These are phyloP conservation scores for Phytophthora ramorum DNA, from an alignment of 352 stramenopile genomes.

Conservation along the genomic window DNA sequence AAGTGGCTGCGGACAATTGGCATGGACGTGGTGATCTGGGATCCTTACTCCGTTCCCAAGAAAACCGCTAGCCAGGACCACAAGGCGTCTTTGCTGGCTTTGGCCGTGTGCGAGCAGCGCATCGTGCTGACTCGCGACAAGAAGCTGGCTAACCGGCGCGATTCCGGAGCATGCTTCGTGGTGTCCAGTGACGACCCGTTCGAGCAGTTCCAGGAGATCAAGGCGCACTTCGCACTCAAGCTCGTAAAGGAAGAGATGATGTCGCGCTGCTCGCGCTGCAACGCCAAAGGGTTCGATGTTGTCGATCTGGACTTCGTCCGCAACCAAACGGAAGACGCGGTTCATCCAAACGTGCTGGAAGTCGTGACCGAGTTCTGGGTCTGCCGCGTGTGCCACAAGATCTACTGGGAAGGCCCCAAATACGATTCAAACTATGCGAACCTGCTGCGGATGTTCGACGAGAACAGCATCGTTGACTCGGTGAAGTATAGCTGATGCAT, in stretches of 20 bases:
- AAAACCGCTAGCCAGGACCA: constrained; percentile 45
- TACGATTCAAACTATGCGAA: constrained; percentile 74
- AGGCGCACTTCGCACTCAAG: constrained; percentile 69
- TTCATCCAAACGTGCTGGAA: constrained; percentile 63
- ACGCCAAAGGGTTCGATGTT: constrained; percentile 66
- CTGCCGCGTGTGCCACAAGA: constrained; percentile 66
- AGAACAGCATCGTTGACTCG: constrained; percentile 32
- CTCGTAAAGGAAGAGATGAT: constrained; percentile 76
- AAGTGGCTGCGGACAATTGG: constrained; percentile 82
- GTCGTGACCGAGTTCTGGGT: constrained; percentile 75
- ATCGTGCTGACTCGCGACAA: constrained; percentile 82
- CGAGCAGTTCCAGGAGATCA: constrained; percentile 81
- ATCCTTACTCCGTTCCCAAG: constrained; percentile 42
- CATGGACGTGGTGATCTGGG: constrained; percentile 79
- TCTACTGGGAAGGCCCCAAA: constrained; percentile 86
- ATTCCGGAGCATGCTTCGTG: constrained; percentile 79
- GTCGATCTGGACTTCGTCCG: constrained; percentile 62
- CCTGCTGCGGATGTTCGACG: constrained; percentile 57
- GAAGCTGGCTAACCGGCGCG: constrained; percentile 68
- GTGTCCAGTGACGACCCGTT: constrained; percentile 75
- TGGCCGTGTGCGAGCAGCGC: constrained; percentile 67
- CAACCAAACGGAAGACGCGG: constrained; percentile 56
- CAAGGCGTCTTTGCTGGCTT: constrained; percentile 51
- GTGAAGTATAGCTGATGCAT: not conserved
- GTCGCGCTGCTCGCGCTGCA: constrained; percentile 76